Conservation (phyloP, 2,329 filamentous ascomycete genomes). For the Botrytis sinoallii region DNA sequence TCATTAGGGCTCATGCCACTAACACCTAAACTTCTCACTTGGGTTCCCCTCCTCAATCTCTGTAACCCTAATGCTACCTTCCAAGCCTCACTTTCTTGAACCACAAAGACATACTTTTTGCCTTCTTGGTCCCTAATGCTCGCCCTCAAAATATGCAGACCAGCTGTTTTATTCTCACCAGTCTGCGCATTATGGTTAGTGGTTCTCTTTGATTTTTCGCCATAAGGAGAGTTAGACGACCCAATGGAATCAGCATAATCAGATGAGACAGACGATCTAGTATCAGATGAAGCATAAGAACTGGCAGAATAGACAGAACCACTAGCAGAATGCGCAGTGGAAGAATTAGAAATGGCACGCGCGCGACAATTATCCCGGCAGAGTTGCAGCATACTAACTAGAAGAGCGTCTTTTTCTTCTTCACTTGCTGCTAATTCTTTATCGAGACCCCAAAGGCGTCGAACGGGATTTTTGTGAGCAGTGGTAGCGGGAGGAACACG, state of each 20-base stretch:
- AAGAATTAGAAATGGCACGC: conserved; percentile 41
- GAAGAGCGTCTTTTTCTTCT: conserved; percentile 64
- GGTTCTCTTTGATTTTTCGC: conserved; percentile 22
- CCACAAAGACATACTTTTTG: conserved; percentile 63
- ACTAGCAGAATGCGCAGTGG: conserved; percentile 37
- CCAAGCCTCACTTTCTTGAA: conserved; percentile 64
- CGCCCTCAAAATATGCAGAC: conserved; percentile 61
- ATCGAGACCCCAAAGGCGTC: conserved; percentile 41
- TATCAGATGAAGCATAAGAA: conserved; percentile 32
- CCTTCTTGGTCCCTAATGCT: conserved; percentile 64
- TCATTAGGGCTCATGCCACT: conserved; percentile 54
- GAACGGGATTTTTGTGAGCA: conserved; percentile 32
- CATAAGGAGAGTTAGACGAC: conserved; percentile 26
- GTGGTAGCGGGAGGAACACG: conserved; percentile 34
- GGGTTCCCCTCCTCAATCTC: conserved; percentile 57
- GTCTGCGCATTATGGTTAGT: conserved; percentile 42
- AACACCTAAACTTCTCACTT: conserved; percentile 58
- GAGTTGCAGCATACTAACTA: conserved; percentile 58
- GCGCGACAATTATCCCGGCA: conserved; percentile 64
- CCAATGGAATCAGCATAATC: conserved; percentile 35
- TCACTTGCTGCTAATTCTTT: conserved; percentile 45
- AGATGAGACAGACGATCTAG: conserved; percentile 31
- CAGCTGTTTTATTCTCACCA: conserved; percentile 53
- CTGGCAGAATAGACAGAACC: conserved; percentile 44
- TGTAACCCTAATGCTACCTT: conserved; percentile 63